Base-by-base conservation (phyloP, 2,329 filamentous ascomycete species). In the Aspergillus tubingensis region DNA sequence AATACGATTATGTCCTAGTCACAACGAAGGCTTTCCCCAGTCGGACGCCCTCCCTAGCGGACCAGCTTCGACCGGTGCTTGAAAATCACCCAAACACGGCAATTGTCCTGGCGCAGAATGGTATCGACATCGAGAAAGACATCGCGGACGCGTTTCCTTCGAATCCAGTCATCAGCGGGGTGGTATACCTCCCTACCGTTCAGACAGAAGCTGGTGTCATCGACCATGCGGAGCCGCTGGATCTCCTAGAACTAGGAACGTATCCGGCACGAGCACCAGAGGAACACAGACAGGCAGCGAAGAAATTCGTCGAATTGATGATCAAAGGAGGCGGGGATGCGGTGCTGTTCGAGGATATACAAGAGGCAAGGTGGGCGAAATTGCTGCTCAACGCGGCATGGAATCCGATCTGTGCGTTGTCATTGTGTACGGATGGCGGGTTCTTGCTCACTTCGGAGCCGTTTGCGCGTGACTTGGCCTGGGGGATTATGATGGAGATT, bases 61-160 rank as follows among this genome's bases (percentile, higher is more conserved):
- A 72, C 5, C 62, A 74, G 21, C 77, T 83, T 50, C 66, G 67
- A 5, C 74, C 79, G 0, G 80, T 75, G 3, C 71, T 83, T 2
- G 70, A 69, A 1, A 68, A 70, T 8, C 50, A 70, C 5, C 48
- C 53, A 56, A 19, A 75, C 51, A 87, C 85, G 0, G 79, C 81
- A 0, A 82, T 88, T 43, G 83, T 85, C 7, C 80, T 88, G 0
- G 80, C 87, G 15, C 86, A 88, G 62, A 88, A 88, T 65, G 86
- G 86, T 0, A 82, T 88, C 39, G 81, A 79, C 1, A 86, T 87
- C 61, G 86, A 88, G 67, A 78, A 83, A 8, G 81, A 84, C 15
- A 86, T 86, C 54, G 66, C 72, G 0, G 64, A 68, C 0, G 71
- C 73, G 0, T 88, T 84, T 63, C 84, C 84, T 0, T 57, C 68